Evolutionary conservation across 345 rosid species (phyloP), one percentile per base, ranked within the genome.

Genomic region (Physaria fendleri): DNA sequence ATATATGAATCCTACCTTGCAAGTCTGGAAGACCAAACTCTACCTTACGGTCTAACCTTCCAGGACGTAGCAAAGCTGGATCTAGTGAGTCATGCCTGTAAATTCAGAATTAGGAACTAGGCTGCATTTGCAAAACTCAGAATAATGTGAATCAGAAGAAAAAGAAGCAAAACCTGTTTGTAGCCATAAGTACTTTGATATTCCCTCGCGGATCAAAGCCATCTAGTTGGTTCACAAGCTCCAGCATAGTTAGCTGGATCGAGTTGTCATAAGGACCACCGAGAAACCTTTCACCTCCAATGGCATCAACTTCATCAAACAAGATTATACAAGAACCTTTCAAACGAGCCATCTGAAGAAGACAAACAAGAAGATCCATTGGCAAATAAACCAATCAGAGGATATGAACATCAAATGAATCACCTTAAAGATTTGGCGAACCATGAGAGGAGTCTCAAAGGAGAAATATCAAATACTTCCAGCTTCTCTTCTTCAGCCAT

Each of bases 161-260:
- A 14, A 39, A 39, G 16, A 35, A 35, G 16, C n/a, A 5, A 35
- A n/a, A 85, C 97, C 97, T 86, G 74, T 82, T 89, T 29, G 97
- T 89, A 24, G 95, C 95, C 92, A 89, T 89, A 11, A 89, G 75
- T 4, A 89, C 95, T 69, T 85, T 84, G 59, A 89, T 86, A 70
- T 89, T 89, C 46, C 95, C 95, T 20, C 89, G 83, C 12, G 91
- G 89, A 33, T 89, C 91, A 54, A 89, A 89, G 7, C 97, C 95
- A 63, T 89, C 97, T 55, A 89, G 89, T 63, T 89, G 91, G 59
- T 89, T 89, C 15, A 84, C 91, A 49, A 89, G 85, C 75, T 85
- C 95, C 69, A 89, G 87, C 97, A 56, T 55, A 37, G 96, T 88
- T 1, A 91, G 79, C 38, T 88, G 96, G 21, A 85, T 94, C 64